phyloP scores from a whole-genome alignment of 2,329 filamentous ascomycete species.

The Thelonectria rubi region DNA sequence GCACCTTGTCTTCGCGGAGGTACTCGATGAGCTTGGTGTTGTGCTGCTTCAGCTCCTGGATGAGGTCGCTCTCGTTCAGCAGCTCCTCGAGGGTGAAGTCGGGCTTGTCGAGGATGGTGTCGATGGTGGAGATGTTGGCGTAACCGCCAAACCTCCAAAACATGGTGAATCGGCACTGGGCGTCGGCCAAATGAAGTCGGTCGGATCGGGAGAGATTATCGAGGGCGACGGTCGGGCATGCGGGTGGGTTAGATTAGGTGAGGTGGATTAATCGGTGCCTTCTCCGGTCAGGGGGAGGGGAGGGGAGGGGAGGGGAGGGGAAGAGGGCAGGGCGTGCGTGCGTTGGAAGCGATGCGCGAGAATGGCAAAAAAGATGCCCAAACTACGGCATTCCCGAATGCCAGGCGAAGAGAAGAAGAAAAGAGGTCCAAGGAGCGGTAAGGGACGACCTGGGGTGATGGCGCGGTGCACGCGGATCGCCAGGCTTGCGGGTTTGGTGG shows the following conservation, averaged over 20 bases:
- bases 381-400: slow-evolving; percentile 28
- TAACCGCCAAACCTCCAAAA: slow-evolving; percentile 99
- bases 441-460: not conserved
- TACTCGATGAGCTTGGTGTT: slow-evolving; percentile 98
- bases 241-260: slow-evolving; percentile 20
- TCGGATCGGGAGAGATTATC: slow-evolving; percentile 29
- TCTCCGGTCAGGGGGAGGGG: slow-evolving; percentile 4
- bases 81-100: slow-evolving; percentile 96
- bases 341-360: slow-evolving; percentile 19
- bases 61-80: slow-evolving; percentile 93
- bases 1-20: slow-evolving; percentile 84
- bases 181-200: slow-evolving; percentile 41
- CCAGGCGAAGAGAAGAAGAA: slow-evolving; percentile 5
- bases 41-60: slow-evolving; percentile 97
- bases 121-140: slow-evolving; percentile 95
- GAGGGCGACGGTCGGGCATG: slow-evolving; percentile 33
- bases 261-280: slow-evolving; percentile 11
- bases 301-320: slow-evolving; percentile 1
- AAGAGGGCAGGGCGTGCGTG: not conserved
- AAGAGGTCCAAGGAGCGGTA: slow-evolving; percentile 1
- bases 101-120: slow-evolving; percentile 95
- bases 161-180: slow-evolving; percentile 71
- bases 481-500: slow-evolving; percentile 12
- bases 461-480: slow-evolving; percentile 20
- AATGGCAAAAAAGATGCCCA: slow-evolving; percentile 7